These are phyloP conservation scores for Leccinum rimulosum DNA, from an alignment of 768 basidiomycete genomes.

Conservation along the genomic window DNA sequence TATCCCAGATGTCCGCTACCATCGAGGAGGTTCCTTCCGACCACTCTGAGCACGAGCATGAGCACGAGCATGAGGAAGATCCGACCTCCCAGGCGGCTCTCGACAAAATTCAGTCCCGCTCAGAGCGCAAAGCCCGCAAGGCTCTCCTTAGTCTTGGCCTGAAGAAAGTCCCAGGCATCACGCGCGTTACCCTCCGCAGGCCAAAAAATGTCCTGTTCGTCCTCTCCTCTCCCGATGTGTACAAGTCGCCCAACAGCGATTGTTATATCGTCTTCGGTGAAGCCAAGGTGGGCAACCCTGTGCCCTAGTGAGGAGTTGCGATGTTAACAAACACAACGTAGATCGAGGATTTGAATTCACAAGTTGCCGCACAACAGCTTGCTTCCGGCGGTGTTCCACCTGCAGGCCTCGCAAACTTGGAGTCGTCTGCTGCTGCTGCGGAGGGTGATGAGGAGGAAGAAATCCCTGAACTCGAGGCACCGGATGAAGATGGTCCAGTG, in stretches of 20 bases:
- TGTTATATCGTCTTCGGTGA: constrained; percentile 99
- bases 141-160: constrained; percentile 87
- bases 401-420: constrained; percentile 45
- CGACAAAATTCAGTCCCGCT: constrained; percentile 91
- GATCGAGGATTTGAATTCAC: constrained; percentile 87
- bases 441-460: constrained; percentile 70
- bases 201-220: constrained; percentile 97
- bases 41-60: constrained; percentile 71
- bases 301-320: not conserved
- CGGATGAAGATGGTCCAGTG: constrained; percentile 76
- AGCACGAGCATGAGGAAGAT: constrained; percentile 78
- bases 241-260: constrained; percentile 96
- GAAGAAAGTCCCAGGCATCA: constrained; percentile 91
- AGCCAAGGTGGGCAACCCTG: constrained; percentile 64
- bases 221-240: constrained; percentile 91
- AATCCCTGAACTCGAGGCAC: constrained; percentile 78
- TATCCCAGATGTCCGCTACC: constrained; percentile 60
- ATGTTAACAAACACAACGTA: constrained; percentile 25
- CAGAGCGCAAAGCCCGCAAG: constrained; percentile 95
- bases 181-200: constrained; percentile 89
- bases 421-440: constrained; percentile 47
- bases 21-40: constrained; percentile 84
- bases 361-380: constrained; percentile 80
- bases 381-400: constrained; percentile 46
- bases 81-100: constrained; percentile 81